Conservation (phyloP, 2,329 filamentous ascomycete genomes). For the Cryphonectria carpinicola region DNA sequence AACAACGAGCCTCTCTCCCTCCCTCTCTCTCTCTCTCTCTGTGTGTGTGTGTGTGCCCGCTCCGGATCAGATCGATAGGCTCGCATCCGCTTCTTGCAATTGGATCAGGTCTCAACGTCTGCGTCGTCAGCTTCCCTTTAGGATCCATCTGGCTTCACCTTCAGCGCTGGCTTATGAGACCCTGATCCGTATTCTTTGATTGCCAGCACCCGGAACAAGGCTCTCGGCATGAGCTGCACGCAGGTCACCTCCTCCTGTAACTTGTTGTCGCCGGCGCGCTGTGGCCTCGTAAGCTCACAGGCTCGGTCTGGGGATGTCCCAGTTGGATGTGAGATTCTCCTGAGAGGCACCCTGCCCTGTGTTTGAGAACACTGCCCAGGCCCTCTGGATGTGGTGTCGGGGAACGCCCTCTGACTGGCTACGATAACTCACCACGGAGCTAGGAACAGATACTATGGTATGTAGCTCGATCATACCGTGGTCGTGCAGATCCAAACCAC, state of each 20-base stretch:
- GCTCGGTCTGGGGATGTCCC: neutral
- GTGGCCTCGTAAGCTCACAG: neutral
- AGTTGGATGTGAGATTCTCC: constrained; percentile 19
- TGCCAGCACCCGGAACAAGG: constrained; percentile 3
- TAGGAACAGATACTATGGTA: constrained; percentile 8
- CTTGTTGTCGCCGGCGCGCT: neutral
- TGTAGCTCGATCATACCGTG: neutral
- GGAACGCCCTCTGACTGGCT: constrained; percentile 21
- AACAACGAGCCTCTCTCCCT: neutral
- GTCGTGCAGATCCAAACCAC: neutral
- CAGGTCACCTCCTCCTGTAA: constrained; percentile 10
- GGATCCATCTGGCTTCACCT: neutral
- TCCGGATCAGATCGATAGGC: neutral
- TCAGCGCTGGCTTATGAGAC: neutral
- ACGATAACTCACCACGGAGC: neutral
- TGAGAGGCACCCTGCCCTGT: constrained; percentile 23
- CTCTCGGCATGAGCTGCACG: constrained; percentile 6
- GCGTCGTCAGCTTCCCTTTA: neutral
- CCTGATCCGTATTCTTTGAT: neutral
- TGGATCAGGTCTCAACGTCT: neutral
- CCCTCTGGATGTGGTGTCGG: constrained; percentile 25
- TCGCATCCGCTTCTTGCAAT: neutral
- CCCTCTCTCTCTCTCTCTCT: neutral
- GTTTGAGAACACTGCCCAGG: constrained; percentile 35
- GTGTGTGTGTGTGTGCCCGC: neutral